Evolutionary conservation across 495 filamentous ascomycete genomes (phyloP).

Genomic region (Trichoderma erinaceum): DNA sequence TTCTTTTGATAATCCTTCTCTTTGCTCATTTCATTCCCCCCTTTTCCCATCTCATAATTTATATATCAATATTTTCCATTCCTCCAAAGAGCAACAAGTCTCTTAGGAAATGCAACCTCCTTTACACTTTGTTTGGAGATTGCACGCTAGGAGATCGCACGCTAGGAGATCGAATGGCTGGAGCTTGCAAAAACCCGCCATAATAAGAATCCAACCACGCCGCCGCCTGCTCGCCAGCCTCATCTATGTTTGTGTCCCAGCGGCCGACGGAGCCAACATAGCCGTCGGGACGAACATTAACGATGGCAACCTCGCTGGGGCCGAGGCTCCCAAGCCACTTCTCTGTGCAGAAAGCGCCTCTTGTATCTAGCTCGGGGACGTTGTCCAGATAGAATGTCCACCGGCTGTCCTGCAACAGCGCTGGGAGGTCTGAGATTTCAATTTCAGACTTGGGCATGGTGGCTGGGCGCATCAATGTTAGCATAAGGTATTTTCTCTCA

Average conservation of each 20-base stretch:
- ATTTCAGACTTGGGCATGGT: conserved; percentile 49
- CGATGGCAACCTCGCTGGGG: conserved; percentile 47
- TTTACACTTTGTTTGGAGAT: background rate
- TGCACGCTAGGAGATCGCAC: too few relatives aligned
- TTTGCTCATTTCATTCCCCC: background rate
- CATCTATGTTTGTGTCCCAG: conserved; percentile 43
- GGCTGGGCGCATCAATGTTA: conserved; percentile 30
- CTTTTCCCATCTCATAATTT: background rate
- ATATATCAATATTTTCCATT: background rate
- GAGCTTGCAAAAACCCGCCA: conserved; percentile 44
- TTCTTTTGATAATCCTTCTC: background rate
- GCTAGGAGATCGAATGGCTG: conserved; percentile 12
- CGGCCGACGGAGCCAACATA: conserved; percentile 56
- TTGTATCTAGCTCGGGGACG: conserved; percentile 42
- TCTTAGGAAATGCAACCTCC: background rate
- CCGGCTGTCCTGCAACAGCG: conserved; percentile 49
- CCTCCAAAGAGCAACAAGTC: background rate
- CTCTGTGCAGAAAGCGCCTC: conserved; percentile 45
- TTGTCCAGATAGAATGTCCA: conserved; percentile 67
- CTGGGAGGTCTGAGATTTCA: conserved; percentile 56
- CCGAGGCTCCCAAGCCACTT: conserved; percentile 58
- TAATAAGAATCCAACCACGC: conserved; percentile 58
- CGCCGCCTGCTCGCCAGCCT: conserved; percentile 40
- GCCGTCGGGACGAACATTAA: conserved; percentile 61
- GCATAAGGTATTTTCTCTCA: background rate